Evolutionary conservation across 495 filamentous ascomycete species (phyloP).

Genomic region (Cudoniella acicularis): DNA sequence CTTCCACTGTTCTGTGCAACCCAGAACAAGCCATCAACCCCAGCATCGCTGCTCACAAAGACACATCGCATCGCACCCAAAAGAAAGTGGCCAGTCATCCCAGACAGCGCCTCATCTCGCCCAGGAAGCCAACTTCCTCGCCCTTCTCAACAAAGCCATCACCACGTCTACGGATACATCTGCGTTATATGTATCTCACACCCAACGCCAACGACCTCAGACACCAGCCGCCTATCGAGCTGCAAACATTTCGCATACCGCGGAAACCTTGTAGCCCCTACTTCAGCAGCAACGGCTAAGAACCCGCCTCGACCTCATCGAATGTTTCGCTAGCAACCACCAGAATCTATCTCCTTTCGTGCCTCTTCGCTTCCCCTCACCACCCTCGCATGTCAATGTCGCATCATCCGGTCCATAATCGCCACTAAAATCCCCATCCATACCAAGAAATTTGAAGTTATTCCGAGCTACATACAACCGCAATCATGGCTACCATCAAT

Average conservation of each 20-base stretch:
- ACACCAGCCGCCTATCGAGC: constrained; percentile 85
- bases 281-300: constrained; percentile 73
- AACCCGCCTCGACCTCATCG: constrained; percentile 37
- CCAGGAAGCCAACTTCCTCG: constrained; percentile 19
- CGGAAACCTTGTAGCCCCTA: constrained; percentile 83
- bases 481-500: constrained; percentile 87
- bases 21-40: not conserved
- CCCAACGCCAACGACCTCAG: constrained; percentile 68
- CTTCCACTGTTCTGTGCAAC: not conserved
- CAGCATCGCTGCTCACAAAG: not conserved
- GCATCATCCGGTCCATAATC: constrained; percentile 40
- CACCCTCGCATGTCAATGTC: constrained; percentile 45
- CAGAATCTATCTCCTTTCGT: constrained; percentile 37
- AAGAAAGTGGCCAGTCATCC: constrained; percentile 9
- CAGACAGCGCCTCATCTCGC: constrained; percentile 7
- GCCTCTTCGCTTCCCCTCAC: constrained; percentile 22
- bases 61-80: not conserved
- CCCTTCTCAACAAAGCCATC: constrained; percentile 20
- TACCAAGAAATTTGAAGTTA: constrained; percentile 21
- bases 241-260: constrained; percentile 89
- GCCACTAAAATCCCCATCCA: constrained; percentile 29
- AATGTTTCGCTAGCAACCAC: constrained; percentile 43
- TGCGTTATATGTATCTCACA: constrained; percentile 76
- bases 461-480: constrained; percentile 26
- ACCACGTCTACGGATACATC: constrained; percentile 28